Evolutionary conservation across 2,329 filamentous ascomycete species (phyloP), one percentile per base, ranked within the genome.

Genomic region (Colletotrichum sp.): DNA sequence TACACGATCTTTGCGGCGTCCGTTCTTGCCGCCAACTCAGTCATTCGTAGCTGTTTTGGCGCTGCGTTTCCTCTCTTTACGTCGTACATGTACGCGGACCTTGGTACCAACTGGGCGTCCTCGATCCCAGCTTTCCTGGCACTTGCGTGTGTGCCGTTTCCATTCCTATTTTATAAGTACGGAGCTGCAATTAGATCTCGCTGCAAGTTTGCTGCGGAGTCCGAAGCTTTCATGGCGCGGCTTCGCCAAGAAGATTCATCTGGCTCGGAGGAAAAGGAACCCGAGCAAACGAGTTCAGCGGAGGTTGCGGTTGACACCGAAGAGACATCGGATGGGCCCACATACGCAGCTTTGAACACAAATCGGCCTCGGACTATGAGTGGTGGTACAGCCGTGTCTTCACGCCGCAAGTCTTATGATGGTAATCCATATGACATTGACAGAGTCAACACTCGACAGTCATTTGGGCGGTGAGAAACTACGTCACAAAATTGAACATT

Each of bases 81-180:
- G 1, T 87, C 87, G 0, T 82, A 86, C 77, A 91, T 92, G 89
- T 92, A 90, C 80, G 34, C 85, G 3, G 84, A 88, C 67, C 87
- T 94, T 2, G 93, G 94, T 55, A 92, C 94, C 72, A 93, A 95
- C 85, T 96, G 94, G 94, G 94, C 93, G 1, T 92, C 89, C 34
- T 92, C 91, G 0, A 86, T 96, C 10, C 94, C 94, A 0, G 95
- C 92, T 0, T 96, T 96, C 85, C 86, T 96, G 5, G 91, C 94
- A 0, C 82, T 96, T 3, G 89, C 88, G 13, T 96, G 94, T 82
- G 87, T 95, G 21, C 94, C 94, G 0, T 93, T 94, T 79, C 94
- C 94, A 0, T 93, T 94, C 82, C 82, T 96, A 13, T 94, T 96
- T 83, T 94, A 94, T 86, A 92, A 90, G 79, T 95, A 95, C 81